A percentile compares a stretch with the other conserved stretches of the same genome.
Evolutionary conservation across 371 early-diverging fungal species (phyloP).

Genomic region (Rhizopus microsporus): DNA sequence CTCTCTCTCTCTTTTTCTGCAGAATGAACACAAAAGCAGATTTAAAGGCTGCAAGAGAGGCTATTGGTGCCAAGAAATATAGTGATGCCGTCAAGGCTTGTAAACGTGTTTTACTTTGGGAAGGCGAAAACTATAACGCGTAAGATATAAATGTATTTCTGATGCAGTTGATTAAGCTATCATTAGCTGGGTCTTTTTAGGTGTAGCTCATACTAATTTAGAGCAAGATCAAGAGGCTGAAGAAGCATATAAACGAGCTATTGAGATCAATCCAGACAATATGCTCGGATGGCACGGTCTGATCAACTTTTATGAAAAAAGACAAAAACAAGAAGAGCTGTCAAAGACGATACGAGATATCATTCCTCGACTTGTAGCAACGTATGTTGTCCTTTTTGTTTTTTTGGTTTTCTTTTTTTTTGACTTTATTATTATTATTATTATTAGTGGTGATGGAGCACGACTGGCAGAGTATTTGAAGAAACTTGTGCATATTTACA

Average conservation of each 20-base stretch:
- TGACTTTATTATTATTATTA: slow-evolving; percentile 15
- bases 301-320: slow-evolving; percentile 62
- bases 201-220: slow-evolving; percentile 74
- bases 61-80: slow-evolving; percentile 72
- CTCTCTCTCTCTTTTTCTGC: not conserved
- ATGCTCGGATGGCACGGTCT: slow-evolving; percentile 82
- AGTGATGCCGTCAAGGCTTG: slow-evolving; percentile 72
- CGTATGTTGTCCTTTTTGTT: slow-evolving; percentile 10
- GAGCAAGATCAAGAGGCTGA: slow-evolving; percentile 67
- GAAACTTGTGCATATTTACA: slow-evolving; percentile 56
- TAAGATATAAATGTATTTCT: slow-evolving; percentile 25
- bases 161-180: not conserved
- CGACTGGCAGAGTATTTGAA: slow-evolving; percentile 61
- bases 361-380: slow-evolving; percentile 30
- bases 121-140: slow-evolving; percentile 81
- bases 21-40: slow-evolving; percentile 60
- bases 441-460: slow-evolving; percentile 52
- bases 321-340: slow-evolving; percentile 43
- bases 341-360: slow-evolving; percentile 46
- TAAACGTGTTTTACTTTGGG: slow-evolving; percentile 70
- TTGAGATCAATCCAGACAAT: slow-evolving; percentile 56
- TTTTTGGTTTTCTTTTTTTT: not conserved
- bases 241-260: slow-evolving; percentile 69
- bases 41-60: slow-evolving; percentile 80
- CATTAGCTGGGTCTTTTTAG: slow-evolving; percentile 72